phyloP scores from a whole-genome alignment of 306 rosid species.

The Medicago lupulina region DNA sequence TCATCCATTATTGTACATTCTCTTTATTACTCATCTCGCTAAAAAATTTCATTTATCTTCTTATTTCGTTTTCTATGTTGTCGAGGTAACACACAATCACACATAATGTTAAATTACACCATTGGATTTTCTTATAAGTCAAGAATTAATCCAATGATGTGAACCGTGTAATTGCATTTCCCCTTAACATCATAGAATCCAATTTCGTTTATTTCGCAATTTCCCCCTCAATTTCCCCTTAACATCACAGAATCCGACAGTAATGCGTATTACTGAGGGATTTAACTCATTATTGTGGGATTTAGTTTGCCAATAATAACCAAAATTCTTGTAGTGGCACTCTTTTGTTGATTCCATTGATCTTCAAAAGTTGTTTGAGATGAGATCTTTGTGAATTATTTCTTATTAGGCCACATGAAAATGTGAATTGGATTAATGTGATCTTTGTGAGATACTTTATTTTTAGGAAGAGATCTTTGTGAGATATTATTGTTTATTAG shows the following conservation, averaged over 20 bases:
- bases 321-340: no score
- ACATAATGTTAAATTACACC: not conserved
- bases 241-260: no score
- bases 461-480: not conserved
- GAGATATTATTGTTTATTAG: not conserved
- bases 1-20: constrained; percentile 72
- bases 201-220: not conserved
- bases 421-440: not conserved
- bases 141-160: not conserved
- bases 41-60: not conserved
- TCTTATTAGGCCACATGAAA: not conserved
- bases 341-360: not conserved
- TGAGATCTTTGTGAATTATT: not conserved
- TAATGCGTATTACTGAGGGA: no score
- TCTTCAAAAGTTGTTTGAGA: not conserved
- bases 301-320: no score
- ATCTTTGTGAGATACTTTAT: not conserved
- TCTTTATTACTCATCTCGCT: constrained; percentile 32
- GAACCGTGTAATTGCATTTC: not conserved
- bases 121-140: not conserved
- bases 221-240: no score
- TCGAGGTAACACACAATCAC: not conserved
- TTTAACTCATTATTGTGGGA: no score
- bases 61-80: not conserved
- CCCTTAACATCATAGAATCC: not conserved